Base-by-base conservation (phyloP, 352 stramenopile genomes). In the Pythium scleroteichum region DNA sequence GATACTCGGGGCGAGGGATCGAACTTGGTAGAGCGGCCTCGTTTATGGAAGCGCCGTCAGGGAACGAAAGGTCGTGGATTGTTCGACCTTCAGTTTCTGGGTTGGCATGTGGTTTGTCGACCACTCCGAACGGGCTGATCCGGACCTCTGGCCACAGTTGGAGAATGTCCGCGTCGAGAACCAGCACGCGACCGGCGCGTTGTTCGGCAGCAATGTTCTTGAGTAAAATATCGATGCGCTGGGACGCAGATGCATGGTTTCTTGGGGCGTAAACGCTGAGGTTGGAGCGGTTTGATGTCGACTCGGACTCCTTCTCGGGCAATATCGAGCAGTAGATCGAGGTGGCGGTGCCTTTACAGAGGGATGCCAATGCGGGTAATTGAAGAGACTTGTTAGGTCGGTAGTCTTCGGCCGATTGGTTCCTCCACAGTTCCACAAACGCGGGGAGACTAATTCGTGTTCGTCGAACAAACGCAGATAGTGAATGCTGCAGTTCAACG, bases 311-410 rank as follows among this genome's bases (percentile, higher is more conserved):
- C 51, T 16, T 47, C 22, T n/a, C 33, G 33, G 5, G 32, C 51
- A 23, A 58, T 46, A 6, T 38, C 2, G 16, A 58, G 19, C 7
- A 58, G 5, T 9, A 3, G 2, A 9, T 35, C 16, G 51, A 58
- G 51, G 35, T 38, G 33, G 3, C 20, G 13, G 23, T 58, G 23
- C 13, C 24, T 17, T 47, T 26, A 16, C 20, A 47, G 9, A 39
- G 17, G n/a, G 22, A 38, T 12, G 3, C 20, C 5, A 49, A 24
- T 2, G 12, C 14, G 6, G 4, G 10, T 6, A 24, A 22, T 4
- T 39, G 19, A 10, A 58, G 33, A 13, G 32, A 32, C 20, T 58
- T 58, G 51, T 58, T 58, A 4, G 51, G 51, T 9, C 39, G 51
- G 20, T 58, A 58, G 51, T 58, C 51, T 3, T n/a, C 9, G 17